A percentile compares a stretch with the other conserved stretches of the same genome.
phyloP scores from a whole-genome alignment of 345 rosid species.

The Eucalyptus tenuipes region DNA sequence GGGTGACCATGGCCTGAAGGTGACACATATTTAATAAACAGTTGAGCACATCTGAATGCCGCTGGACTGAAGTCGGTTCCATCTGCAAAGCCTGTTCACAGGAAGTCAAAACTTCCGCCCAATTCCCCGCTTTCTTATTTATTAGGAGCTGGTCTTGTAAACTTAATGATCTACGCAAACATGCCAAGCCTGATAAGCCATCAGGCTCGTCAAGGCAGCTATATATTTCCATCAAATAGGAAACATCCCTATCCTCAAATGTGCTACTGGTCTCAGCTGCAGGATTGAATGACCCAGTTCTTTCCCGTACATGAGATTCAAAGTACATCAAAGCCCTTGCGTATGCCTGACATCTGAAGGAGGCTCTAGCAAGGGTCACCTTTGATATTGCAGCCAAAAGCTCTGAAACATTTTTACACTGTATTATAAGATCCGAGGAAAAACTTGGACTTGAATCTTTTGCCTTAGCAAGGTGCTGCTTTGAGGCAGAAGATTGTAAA shows the following conservation, averaged over 20 bases:
- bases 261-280: conserved; percentile 78
- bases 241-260: conserved; percentile 87
- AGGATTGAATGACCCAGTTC: conserved; percentile 90
- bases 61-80: conserved; percentile 82
- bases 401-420: conserved; percentile 81
- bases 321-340: conserved; percentile 96
- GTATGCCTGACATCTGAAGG: conserved; percentile 88
- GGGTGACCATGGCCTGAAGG: conserved; percentile 97
- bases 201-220: conserved; percentile 93
- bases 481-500: conserved; percentile 37
- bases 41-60: conserved; percentile 92
- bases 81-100: conserved; percentile 96
- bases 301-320: conserved; percentile 78
- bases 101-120: conserved; percentile 90
- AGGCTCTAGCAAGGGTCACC: conserved; percentile 84
- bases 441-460: conserved; percentile 40
- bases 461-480: conserved; percentile 46
- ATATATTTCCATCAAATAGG: conserved; percentile 89
- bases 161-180: conserved; percentile 71
- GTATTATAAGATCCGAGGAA: conserved; percentile 43
- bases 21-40: conserved; percentile 93
- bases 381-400: conserved; percentile 81
- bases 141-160: conserved; percentile 83
- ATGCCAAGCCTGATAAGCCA: conserved; percentile 84
- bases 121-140: conserved; percentile 85